Conservation (phyloP, 2,329 filamentous ascomycete species). For the Zymoseptoria ardabiliae region DNA sequence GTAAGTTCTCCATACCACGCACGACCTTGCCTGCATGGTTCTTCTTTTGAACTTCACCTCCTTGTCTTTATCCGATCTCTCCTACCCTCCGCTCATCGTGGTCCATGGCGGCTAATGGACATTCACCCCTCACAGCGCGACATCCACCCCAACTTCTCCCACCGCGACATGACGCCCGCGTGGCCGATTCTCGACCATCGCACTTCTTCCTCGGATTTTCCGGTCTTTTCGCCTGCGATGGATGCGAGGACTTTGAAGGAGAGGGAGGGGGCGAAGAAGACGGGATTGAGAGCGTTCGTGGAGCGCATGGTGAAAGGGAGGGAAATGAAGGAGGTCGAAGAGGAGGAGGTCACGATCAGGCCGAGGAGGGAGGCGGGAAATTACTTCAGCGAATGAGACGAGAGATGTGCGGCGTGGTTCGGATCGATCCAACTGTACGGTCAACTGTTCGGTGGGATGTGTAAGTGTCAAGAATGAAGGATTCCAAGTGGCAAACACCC, state of each 20-base stretch:
- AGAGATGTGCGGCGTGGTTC: neutral
- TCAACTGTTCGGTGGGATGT: no score
- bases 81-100: neutral
- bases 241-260: slow-evolving; percentile 3
- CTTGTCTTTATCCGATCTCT: neutral
- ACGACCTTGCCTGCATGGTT: no score
- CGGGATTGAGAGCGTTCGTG: slow-evolving; percentile 11
- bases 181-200: slow-evolving; percentile 8
- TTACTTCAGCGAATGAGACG: neutral
- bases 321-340: slow-evolving; percentile 4
- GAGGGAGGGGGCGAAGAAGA: slow-evolving; percentile 1
- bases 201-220: no score
- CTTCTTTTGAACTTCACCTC: no score
- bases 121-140: slow-evolving; percentile 4
- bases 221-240: slow-evolving; percentile 7
- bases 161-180: slow-evolving; percentile 13
- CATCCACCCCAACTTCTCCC: slow-evolving; percentile 11
- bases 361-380: slow-evolving; percentile 7
- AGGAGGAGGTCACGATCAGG: slow-evolving; percentile 3
- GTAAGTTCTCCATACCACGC: no score
- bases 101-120: neutral
- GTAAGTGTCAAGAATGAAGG: no score
- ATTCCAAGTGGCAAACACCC: no score
- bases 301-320: slow-evolving; percentile 10
- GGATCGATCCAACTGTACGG: no score